Conservation (phyloP, 1,284 basidiomycete species). For the Leccinum insolens region DNA sequence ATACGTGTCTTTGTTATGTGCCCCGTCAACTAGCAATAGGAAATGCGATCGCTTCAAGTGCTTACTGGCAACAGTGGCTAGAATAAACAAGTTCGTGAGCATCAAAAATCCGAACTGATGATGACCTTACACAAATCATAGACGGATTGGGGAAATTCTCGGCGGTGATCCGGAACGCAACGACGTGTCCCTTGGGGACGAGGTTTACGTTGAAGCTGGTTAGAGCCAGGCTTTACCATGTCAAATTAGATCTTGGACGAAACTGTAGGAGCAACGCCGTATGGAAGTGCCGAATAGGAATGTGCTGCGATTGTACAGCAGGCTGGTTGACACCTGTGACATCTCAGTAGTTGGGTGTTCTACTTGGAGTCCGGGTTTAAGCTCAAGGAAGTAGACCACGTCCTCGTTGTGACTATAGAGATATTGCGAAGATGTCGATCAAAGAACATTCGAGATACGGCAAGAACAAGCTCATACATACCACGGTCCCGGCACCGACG, state of each 20-base stretch:
- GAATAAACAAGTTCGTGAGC: too few relatives aligned
- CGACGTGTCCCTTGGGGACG: conserved; percentile 49
- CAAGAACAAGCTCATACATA: conserved; percentile 62
- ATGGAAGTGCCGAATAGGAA: conserved; percentile 76
- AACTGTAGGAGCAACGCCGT: conserved; percentile 89
- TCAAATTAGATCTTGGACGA: conserved; percentile 96
- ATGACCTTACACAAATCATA: too few relatives aligned
- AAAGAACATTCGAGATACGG: conserved; percentile 4
- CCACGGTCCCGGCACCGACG: conserved; percentile 82
- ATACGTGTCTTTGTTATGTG: too few relatives aligned
- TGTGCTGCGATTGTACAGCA: conserved; percentile 87
- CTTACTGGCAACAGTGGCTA: too few relatives aligned
- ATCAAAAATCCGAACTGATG: too few relatives aligned
- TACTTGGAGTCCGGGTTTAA: conserved; percentile 99
- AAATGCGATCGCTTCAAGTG: too few relatives aligned
- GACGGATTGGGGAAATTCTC: too few relatives aligned
- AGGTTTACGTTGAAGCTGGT: conserved; percentile 92
- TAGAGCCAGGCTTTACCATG: conserved; percentile 85
- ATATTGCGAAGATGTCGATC: conserved; percentile 50
- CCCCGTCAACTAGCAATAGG: too few relatives aligned
- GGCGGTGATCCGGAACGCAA: too few relatives aligned
- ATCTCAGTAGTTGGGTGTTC: conserved; percentile 99
- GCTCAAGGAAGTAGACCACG: conserved; percentile 96
- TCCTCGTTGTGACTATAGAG: conserved; percentile 95
- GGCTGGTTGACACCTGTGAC: conserved; percentile 98